Base-by-base conservation (phyloP, 768 basidiomycete species). In the Kwoniella europaea region DNA sequence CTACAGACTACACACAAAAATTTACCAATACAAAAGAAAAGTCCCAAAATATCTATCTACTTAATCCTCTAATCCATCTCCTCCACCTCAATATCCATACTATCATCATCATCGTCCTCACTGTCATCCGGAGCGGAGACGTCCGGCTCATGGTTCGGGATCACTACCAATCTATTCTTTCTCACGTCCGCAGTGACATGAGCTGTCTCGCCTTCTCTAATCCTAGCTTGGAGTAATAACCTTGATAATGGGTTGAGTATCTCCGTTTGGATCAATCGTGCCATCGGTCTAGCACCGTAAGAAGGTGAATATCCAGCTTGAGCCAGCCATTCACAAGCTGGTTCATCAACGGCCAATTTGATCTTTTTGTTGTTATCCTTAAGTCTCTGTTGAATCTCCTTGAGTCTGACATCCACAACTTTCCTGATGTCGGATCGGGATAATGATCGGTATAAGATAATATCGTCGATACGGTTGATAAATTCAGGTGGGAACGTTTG, bases 241-340 rank as follows among this genome's bases (percentile, higher is more conserved):
- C 91, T 86, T 16, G 93, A 92, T 46, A 98, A 85, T 13, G 95
- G 96, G 82, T 97, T 95, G 77, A 98, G 87, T 44, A 99, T 87
- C 78, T 98, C 93, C 76, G 88, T 90, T 84, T 97, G 95, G 74
- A 99, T 95, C 4, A 92, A 88, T 43, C 94, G 88, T 80, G 93
- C 92, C 73, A 98, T 87, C 1, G 96, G 97, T 53, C 96, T 89
- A 67, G 95, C 96, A 74, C 96, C 94, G 79, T 96, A 97, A 20
- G 86, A 85, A 1, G 93, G 83, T 29, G 78, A 79, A 72, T 82
- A 84, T 10, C 84, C 84, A 20, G 84, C 84, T 6, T 77, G 72
- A 5, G 73, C 83, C 5, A 84, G 70, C 80, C 79, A 84, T n/a
- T 84, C 82, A 84, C 91, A 92, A 73, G 91, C 90, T 35, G 86